These are phyloP conservation scores for Colletotrichum tabaci DNA, from an alignment of 2,329 filamentous ascomycete species.

Conservation along the genomic window DNA sequence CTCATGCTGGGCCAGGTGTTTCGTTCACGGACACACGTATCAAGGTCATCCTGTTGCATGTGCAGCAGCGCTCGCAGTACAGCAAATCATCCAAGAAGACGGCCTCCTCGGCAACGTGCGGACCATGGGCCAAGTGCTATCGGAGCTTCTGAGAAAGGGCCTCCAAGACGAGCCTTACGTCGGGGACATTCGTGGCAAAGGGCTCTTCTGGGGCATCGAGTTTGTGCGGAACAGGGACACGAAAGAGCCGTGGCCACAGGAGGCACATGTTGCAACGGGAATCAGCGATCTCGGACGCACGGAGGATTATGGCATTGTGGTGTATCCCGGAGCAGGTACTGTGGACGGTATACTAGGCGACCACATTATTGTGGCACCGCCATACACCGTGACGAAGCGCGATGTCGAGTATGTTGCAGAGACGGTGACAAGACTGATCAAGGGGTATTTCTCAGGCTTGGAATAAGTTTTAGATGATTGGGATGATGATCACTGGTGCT, in stretches of 20 bases:
- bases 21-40: slow-evolving; percentile 72
- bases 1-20: slow-evolving; percentile 53
- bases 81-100: slow-evolving; percentile 54
- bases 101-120: slow-evolving; percentile 51
- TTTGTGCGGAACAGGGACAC: slow-evolving; percentile 57
- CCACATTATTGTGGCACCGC: slow-evolving; percentile 78
- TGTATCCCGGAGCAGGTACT: slow-evolving; percentile 77
- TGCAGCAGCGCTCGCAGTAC: slow-evolving; percentile 56
- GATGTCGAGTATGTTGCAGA: slow-evolving; percentile 62
- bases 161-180: slow-evolving; percentile 53
- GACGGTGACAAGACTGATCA: slow-evolving; percentile 49
- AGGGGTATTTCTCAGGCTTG: slow-evolving; percentile 58
- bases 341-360: slow-evolving; percentile 74
- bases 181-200: slow-evolving; percentile 57
- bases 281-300: slow-evolving; percentile 47
- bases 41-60: slow-evolving; percentile 57
- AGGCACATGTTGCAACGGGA: slow-evolving; percentile 52
- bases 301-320: slow-evolving; percentile 53
- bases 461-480: neutral
- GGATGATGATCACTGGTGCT: no score
- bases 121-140: slow-evolving; percentile 51
- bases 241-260: slow-evolving; percentile 54
- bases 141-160: slow-evolving; percentile 45
- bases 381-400: slow-evolving; percentile 73
- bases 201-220: slow-evolving; percentile 63